Percentiles rank a stretch among this genome's conserved stretches.
Conservation (phyloP, 768 basidiomycete species). For the Butyriboletus loyo region DNA sequence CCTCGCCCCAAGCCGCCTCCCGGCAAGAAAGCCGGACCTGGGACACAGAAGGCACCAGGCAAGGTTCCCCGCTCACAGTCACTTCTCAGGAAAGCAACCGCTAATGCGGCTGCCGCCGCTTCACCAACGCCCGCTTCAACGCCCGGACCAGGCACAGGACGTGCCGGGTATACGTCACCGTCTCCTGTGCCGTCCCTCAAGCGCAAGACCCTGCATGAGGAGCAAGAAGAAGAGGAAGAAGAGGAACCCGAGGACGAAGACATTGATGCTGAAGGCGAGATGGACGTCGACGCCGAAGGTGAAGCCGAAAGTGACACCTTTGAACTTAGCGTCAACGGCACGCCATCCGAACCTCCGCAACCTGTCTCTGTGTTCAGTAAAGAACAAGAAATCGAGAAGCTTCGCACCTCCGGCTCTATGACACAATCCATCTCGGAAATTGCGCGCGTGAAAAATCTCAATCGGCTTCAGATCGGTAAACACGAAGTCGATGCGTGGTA, state of each 20-base stretch:
- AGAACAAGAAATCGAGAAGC: conserved; percentile 97
- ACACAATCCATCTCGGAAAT: conserved; percentile 98
- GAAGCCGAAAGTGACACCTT: conserved; percentile 62
- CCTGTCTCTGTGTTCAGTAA: conserved; percentile 79
- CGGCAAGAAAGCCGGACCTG: conserved; percentile 49
- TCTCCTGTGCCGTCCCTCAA: conserved; percentile 63
- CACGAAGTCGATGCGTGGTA: conserved; percentile 99
- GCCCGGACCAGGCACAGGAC: conserved; percentile 32
- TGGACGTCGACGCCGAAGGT: conserved; percentile 47
- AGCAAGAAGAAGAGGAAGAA: conserved; percentile 60
- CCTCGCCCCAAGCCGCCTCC: conserved; percentile 78
- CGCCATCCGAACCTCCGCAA: conserved; percentile 47
- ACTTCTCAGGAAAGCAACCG: conserved; percentile 66
- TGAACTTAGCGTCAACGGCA: conserved; percentile 52
- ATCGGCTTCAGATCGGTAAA: conserved; percentile 91
- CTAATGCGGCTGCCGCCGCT: conserved; percentile 64
- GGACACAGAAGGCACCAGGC: conserved; percentile 52
- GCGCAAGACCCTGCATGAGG: conserved; percentile 64
- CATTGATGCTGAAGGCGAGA: conserved; percentile 44
- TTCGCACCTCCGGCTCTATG: conserved; percentile 97
- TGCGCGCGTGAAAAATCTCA: conserved; percentile 96
- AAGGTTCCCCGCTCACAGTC: conserved; percentile 59
- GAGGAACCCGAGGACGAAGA: conserved; percentile 48
- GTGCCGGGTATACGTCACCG: conserved; percentile 44
- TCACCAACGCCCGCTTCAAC: conserved; percentile 58